These are phyloP conservation scores for Oryza coarctata DNA, from an alignment of 176 grass and related monocot species.

Conservation along the genomic window DNA sequence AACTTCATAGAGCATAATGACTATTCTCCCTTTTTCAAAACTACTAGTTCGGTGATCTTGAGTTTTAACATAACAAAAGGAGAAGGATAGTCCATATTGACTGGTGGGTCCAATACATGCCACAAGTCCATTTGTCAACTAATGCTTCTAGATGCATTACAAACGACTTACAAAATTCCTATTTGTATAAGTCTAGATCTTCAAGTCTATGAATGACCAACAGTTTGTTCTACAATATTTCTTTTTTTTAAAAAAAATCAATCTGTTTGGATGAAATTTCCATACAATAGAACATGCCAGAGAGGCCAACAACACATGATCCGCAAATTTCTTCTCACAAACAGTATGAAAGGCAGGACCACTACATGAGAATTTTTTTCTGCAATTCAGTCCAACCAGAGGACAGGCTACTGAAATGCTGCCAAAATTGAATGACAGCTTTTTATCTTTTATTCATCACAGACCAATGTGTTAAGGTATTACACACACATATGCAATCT, in stretches of 20 bases:
- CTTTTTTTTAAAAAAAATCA: not conserved
- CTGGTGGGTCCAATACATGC: not conserved
- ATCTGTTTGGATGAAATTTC: not conserved
- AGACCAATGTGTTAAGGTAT: not conserved
- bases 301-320: not conserved
- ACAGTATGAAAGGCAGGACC: not conserved
- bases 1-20: too few species aligned
- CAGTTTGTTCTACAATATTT: not conserved
- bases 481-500: not conserved
- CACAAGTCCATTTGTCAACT: not conserved
- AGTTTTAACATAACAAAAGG: not conserved
- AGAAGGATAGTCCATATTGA: not conserved
- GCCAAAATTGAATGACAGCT: not conserved
- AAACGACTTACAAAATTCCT: not conserved
- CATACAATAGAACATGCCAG: not conserved
- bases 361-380: not conserved
- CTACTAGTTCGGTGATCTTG: not conserved
- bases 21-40: too few species aligned
- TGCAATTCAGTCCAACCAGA: not conserved
- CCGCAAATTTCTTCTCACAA: not conserved
- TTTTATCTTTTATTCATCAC: not conserved
- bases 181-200: not conserved
- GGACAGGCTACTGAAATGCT: not conserved
- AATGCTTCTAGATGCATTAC: not conserved
- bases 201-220: not conserved